Percentiles rank a stretch among this genome's conserved stretches.
These are phyloP conservation scores for Phytophthora foliorum DNA, from an alignment of 352 stramenopile species.

Conservation along the genomic window DNA sequence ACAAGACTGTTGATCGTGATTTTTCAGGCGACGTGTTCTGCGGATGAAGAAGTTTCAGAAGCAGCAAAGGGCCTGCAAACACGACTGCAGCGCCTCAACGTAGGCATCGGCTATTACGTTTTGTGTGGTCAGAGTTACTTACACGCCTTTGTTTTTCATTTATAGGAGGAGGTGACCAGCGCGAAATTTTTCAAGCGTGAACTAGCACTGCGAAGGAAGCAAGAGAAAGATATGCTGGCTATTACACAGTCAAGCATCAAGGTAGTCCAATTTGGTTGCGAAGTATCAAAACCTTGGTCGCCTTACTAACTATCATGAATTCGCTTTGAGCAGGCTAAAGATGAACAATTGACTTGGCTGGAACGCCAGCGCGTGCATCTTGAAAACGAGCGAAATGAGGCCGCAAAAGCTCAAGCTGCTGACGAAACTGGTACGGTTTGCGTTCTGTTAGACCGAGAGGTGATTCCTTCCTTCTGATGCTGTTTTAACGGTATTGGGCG, in stretches of 20 bases:
- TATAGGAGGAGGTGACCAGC: constrained; percentile 31
- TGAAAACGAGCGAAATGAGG: constrained; percentile 39
- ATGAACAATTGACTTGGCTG: constrained; percentile 50
- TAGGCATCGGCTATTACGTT: constrained; percentile 9
- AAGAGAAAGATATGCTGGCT: constrained; percentile 43
- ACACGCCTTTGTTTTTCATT: neutral
- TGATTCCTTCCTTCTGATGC: neutral
- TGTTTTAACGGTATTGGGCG: constrained; percentile 1
- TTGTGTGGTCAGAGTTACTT: neutral
- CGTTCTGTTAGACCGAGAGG: neutral
- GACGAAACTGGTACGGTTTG: constrained; percentile 38
- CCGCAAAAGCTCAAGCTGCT: constrained; percentile 18
- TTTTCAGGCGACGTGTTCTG: constrained; percentile 40
- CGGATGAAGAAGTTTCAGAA: constrained; percentile 40
- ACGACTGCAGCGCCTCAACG: constrained; percentile 39
- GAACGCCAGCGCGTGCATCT: constrained; percentile 49
- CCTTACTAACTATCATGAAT: constrained; percentile 1
- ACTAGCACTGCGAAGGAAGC: constrained; percentile 39
- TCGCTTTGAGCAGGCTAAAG: constrained; percentile 38
- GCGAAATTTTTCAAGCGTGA: constrained; percentile 45
- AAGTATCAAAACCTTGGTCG: neutral
- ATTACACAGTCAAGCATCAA: constrained; percentile 49
- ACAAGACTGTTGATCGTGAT: neutral
- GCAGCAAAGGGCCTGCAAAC: constrained; percentile 28
- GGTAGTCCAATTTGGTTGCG: constrained; percentile 19